Conservation (phyloP, 192 early-diverging fungal genomes). For the Backusella australiensis region DNA sequence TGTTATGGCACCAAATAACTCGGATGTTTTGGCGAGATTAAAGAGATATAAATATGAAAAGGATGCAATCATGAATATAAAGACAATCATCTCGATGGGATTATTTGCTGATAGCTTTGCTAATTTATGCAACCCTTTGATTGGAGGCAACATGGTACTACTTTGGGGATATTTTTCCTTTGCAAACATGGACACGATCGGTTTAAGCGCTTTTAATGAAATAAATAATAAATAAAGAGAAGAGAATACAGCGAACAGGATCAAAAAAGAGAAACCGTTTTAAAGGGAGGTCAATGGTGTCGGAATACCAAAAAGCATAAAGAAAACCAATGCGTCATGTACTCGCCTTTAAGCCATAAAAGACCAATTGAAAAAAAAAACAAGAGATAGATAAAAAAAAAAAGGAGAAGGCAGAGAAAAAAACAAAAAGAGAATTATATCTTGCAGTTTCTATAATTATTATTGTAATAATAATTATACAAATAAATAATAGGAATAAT, state of each 20-base stretch:
- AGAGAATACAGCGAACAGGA: not conserved
- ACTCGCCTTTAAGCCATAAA: not conserved
- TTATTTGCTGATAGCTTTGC: slow-evolving; percentile 56
- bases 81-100: slow-evolving; percentile 78
- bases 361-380: not conserved
- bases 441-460: not conserved
- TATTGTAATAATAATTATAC: not conserved
- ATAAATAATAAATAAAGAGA: not conserved
- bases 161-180: not conserved
- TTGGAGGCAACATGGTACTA: not conserved
- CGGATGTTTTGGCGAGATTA: slow-evolving; percentile 63
- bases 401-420: not conserved
- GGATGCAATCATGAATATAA: slow-evolving; percentile 65
- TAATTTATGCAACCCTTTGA: not conserved
- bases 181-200: not conserved
- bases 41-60: slow-evolving; percentile 77
- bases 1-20: slow-evolving; percentile 48
- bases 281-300: not conserved
- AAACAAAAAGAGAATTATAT: not conserved
- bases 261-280: not conserved
- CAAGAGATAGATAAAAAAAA: not conserved
- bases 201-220: not conserved
- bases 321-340: not conserved
- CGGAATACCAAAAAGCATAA: not conserved
- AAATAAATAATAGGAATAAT: not conserved